Evolutionary conservation across 257 asterid species (phyloP).

Genomic region (Cinchona pubescens): DNA sequence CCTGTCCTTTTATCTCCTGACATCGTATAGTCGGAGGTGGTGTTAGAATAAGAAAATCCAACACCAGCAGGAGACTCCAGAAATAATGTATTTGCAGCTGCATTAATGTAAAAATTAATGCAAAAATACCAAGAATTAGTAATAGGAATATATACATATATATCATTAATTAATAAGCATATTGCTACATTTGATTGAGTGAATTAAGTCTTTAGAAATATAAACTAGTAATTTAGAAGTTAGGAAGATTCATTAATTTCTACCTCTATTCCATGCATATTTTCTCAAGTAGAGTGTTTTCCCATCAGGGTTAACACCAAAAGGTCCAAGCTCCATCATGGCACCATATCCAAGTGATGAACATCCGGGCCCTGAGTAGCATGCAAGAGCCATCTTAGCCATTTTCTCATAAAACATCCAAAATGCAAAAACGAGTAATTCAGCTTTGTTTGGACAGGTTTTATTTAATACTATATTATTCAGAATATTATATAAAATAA

Average conservation of each 20-base stretch:
- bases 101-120: too few species aligned
- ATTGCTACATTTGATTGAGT: background rate
- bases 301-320: constrained; percentile 42
- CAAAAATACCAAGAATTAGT: too few species aligned
- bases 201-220: background rate
- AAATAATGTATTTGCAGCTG: too few species aligned
- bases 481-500: too few species aligned
- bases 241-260: background rate
- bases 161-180: too few species aligned
- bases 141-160: too few species aligned
- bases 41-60: too few species aligned
- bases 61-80: too few species aligned
- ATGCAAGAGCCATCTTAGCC: background rate
- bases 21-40: constrained; percentile 27
- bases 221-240: background rate
- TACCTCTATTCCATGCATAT: constrained; percentile 44
- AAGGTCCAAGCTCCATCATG: constrained; percentile 41
- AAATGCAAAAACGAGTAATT: too few species aligned
- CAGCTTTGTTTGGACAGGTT: too few species aligned
- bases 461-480: too few species aligned
- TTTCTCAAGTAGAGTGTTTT: constrained; percentile 36
- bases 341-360: constrained; percentile 47
- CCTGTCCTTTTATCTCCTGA: constrained; percentile 42
- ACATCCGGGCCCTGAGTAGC: constrained; percentile 43
- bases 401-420: too few species aligned